These are phyloP conservation scores for Epichloe brachyelytri DNA, from an alignment of 2,329 filamentous ascomycete genomes.

Conservation along the genomic window DNA sequence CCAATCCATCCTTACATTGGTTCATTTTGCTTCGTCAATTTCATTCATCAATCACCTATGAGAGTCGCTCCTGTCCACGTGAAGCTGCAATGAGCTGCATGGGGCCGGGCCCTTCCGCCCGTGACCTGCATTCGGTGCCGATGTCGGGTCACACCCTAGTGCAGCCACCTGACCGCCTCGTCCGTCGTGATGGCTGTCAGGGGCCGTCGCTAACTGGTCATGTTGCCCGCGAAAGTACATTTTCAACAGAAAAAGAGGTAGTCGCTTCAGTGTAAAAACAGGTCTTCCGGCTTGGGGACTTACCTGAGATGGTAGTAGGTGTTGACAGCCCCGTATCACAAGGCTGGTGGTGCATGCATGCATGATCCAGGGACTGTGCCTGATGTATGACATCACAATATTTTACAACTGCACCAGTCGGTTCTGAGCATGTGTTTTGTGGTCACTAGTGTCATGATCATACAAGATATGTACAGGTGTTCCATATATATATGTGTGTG, in stretches of 20 bases:
- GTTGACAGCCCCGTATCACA: neutral
- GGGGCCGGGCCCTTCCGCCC: neutral
- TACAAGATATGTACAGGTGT: conserved; percentile 24
- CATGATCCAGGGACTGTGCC: neutral
- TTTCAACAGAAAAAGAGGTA: neutral
- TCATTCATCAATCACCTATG: neutral
- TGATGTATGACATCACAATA: neutral
- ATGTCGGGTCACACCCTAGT: neutral
- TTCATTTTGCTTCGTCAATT: neutral
- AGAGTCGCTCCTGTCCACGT: neutral
- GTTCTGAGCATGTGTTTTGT: neutral
- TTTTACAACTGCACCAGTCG: neutral
- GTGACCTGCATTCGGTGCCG: conserved; percentile 2
- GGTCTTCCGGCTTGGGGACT: neutral
- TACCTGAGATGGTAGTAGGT: neutral
- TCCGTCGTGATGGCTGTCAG: neutral
- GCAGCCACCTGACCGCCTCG: neutral
- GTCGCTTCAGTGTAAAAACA: neutral
- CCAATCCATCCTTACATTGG: neutral
- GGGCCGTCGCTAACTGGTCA: neutral
- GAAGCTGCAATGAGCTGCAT: neutral
- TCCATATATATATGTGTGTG: conserved; percentile 23
- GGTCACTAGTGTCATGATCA: conserved; percentile 18
- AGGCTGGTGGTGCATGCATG: no score
- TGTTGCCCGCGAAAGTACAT: neutral